Conservation (phyloP, 2,329 filamentous ascomycete species). For the Penicillium sclerotigenum region DNA sequence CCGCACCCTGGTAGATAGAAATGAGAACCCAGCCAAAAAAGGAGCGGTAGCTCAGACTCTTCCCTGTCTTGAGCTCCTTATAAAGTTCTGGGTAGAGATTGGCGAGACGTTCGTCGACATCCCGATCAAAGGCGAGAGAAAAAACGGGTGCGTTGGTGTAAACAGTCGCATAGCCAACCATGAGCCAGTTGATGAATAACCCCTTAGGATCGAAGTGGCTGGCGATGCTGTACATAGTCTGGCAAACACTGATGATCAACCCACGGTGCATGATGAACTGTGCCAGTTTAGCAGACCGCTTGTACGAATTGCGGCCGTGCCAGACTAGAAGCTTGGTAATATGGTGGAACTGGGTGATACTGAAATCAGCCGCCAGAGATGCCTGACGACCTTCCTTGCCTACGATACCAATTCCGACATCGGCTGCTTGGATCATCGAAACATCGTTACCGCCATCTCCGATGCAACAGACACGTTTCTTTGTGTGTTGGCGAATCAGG, state of each 20-base stretch:
- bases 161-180: slow-evolving; percentile 93
- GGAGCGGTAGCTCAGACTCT: slow-evolving; percentile 82
- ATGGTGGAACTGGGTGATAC: slow-evolving; percentile 91
- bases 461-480: slow-evolving; percentile 95
- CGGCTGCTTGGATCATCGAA: slow-evolving; percentile 97
- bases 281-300: slow-evolving; percentile 87
- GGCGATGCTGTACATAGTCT: slow-evolving; percentile 96
- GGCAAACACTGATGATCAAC: slow-evolving; percentile 89
- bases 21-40: slow-evolving; percentile 98
- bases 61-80: slow-evolving; percentile 89
- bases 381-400: slow-evolving; percentile 97
- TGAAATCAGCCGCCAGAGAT: slow-evolving; percentile 92
- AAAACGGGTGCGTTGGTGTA: slow-evolving; percentile 94
- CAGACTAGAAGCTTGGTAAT: slow-evolving; percentile 96
- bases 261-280: slow-evolving; percentile 98
- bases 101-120: slow-evolving; percentile 89
- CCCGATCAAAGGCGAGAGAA: slow-evolving; percentile 87
- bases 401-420: slow-evolving; percentile 96
- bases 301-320: slow-evolving; percentile 97
- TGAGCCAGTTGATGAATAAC: slow-evolving; percentile 91
- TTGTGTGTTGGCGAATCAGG: slow-evolving; percentile 85
- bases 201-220: slow-evolving; percentile 90
- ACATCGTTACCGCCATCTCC: slow-evolving; percentile 98
- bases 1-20: slow-evolving; percentile 88
- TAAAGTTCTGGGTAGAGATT: slow-evolving; percentile 97